These are phyloP conservation scores for Auxenochlorella pyrenoidosa DNA, from an alignment of 139 green algal species.

Conservation along the genomic window DNA sequence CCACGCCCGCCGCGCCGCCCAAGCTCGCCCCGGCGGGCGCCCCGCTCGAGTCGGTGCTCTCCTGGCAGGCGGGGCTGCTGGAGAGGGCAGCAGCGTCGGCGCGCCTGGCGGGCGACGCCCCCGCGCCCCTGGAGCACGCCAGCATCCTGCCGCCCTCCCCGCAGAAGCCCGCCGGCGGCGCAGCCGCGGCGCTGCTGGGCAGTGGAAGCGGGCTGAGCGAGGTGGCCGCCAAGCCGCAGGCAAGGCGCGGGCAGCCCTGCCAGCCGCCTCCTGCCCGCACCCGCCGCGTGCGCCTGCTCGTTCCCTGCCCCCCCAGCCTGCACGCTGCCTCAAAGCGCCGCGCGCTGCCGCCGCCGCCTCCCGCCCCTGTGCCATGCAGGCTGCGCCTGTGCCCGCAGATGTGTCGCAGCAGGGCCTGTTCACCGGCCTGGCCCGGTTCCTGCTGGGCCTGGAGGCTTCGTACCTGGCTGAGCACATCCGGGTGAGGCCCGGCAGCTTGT, in stretches of 20 bases:
- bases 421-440: neutral
- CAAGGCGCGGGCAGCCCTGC: no score
- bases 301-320: no score
- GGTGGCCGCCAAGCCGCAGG: neutral
- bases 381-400: no score
- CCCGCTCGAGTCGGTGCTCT: neutral
- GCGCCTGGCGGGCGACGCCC: neutral
- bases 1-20: no score
- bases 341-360: neutral
- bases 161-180: neutral
- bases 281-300: no score
- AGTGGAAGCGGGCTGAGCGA: neutral
- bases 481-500: neutral
- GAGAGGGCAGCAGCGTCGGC: neutral
- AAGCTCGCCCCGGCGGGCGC: neutral
- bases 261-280: no score
- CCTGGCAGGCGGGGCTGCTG: neutral
- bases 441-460: neutral
- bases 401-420: neutral
- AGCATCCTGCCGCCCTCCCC: neutral
- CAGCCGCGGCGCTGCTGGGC: neutral
- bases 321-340: neutral
- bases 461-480: slow-evolving; percentile 23
- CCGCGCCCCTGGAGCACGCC: neutral
- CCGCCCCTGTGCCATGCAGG: neutral